Percentiles rank a stretch among this genome's conserved stretches.
phyloP scores from a whole-genome alignment of 768 basidiomycete species.

The Dioszegia hungarica region DNA sequence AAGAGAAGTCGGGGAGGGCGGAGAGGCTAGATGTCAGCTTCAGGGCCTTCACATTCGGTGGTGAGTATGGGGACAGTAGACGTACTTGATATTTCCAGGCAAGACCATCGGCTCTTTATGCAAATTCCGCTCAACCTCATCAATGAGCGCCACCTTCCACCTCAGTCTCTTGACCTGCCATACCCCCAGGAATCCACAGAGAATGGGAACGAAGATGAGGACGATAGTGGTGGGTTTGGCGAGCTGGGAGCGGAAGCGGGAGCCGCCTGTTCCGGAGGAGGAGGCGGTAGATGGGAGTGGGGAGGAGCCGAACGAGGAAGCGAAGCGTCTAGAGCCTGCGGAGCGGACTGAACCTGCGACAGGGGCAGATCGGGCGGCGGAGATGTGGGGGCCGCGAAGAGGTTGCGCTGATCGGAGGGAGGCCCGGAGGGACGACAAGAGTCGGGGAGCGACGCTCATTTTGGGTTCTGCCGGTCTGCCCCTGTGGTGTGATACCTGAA shows the following conservation, averaged over 20 bases:
- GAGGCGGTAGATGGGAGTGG: constrained; percentile 1
- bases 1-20: constrained; percentile 80
- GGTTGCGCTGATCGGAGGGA: not conserved
- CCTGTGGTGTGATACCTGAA: too few relatives aligned
- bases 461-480: too few relatives aligned
- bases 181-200: constrained; percentile 81
- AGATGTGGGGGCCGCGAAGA: not conserved
- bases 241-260: constrained; percentile 1
- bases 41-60: constrained; percentile 9
- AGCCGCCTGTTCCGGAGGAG: not conserved
- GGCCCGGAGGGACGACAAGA: not conserved
- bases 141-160: constrained; percentile 92
- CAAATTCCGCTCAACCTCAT: constrained; percentile 87
- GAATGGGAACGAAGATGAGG: constrained; percentile 78
- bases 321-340: not conserved
- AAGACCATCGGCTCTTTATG: constrained; percentile 69
- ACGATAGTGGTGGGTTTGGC: constrained; percentile 49
- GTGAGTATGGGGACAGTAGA: not conserved
- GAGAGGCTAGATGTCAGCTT: constrained; percentile 55
- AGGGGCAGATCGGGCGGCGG: not conserved
- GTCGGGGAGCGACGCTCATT: not conserved
- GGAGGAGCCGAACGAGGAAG: constrained; percentile 1
- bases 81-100: constrained; percentile 80
- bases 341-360: not conserved
- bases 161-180: constrained; percentile 92